Conservation (phyloP, 768 basidiomycete genomes). For the Naganishia antarctica region DNA sequence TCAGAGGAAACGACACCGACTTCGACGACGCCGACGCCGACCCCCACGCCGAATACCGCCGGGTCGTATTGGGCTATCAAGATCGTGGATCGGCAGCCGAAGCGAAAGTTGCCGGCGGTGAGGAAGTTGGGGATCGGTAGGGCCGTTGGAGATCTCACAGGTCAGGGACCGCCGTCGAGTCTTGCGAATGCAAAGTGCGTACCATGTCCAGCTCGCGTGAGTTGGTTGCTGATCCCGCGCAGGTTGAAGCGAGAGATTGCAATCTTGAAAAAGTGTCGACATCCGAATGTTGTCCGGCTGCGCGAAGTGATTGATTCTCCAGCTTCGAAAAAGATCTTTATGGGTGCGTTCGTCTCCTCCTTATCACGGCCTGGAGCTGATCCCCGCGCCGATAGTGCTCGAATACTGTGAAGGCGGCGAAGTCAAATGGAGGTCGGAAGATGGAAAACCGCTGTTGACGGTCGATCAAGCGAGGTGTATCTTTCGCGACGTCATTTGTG, state of each 20-base stretch:
- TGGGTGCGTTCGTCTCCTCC: slow-evolving; percentile 60
- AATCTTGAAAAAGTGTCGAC: slow-evolving; percentile 94
- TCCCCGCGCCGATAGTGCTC: slow-evolving; percentile 65
- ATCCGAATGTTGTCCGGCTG: slow-evolving; percentile 81
- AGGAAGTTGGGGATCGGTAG: slow-evolving; percentile 57
- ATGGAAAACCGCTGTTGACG: slow-evolving; percentile 67
- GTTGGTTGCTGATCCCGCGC: neutral
- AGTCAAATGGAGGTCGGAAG: slow-evolving; percentile 73
- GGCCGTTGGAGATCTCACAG: slow-evolving; percentile 31
- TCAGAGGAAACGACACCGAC: slow-evolving; percentile 24
- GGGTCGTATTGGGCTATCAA: slow-evolving; percentile 50
- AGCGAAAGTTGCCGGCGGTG: slow-evolving; percentile 65
- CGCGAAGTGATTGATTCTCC: slow-evolving; percentile 94
- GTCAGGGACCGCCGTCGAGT: slow-evolving; percentile 21
- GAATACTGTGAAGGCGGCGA: slow-evolving; percentile 95
- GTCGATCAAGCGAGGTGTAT: slow-evolving; percentile 79
- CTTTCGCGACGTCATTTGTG: slow-evolving; percentile 86
- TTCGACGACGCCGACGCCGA: slow-evolving; percentile 20
- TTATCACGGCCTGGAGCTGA: neutral
- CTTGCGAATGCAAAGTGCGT: slow-evolving; percentile 45
- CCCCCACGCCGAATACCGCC: no score
- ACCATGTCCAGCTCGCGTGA: neutral
- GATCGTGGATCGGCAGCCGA: slow-evolving; percentile 54
- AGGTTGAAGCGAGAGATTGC: slow-evolving; percentile 92
- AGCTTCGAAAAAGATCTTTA: slow-evolving; percentile 78